Conservation (phyloP, 768 basidiomycete genomes). For the Termitomyces sp. region DNA sequence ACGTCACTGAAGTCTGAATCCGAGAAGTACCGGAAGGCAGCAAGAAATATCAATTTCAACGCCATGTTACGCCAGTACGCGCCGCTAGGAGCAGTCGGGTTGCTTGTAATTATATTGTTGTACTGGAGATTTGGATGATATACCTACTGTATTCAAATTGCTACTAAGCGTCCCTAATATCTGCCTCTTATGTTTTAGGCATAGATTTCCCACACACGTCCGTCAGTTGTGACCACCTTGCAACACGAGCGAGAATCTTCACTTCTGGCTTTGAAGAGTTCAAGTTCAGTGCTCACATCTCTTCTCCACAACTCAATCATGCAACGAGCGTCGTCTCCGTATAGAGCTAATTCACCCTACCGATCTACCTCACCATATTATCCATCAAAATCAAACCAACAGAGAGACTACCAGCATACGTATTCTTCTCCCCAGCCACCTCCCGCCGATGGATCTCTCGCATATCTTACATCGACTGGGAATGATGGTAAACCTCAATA, state of each 20-base stretch:
- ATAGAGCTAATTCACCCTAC: slow-evolving; percentile 24
- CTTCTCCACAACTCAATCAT: neutral
- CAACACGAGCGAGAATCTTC: too few species aligned
- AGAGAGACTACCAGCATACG: slow-evolving; percentile 9
- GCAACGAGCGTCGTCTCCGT: slow-evolving; percentile 21
- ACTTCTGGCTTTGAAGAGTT: neutral
- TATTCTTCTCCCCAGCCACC: slow-evolving; percentile 9
- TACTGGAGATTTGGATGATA: slow-evolving; percentile 69
- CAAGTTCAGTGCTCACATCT: neutral
- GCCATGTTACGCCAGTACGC: slow-evolving; percentile 96
- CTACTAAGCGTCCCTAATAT: slow-evolving; percentile 1
- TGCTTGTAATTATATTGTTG: slow-evolving; percentile 73
- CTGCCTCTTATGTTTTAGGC: slow-evolving; percentile 1
- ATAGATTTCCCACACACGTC: slow-evolving; percentile 1
- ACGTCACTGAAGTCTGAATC: slow-evolving; percentile 93
- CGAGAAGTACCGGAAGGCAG: slow-evolving; percentile 95
- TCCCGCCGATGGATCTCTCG: slow-evolving; percentile 54
- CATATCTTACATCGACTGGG: slow-evolving; percentile 61
- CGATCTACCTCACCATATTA: slow-evolving; percentile 26
- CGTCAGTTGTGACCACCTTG: slow-evolving; percentile 5
- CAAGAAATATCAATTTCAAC: slow-evolving; percentile 89
- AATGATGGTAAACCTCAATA: slow-evolving; percentile 61
- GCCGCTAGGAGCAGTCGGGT: slow-evolving; percentile 75
- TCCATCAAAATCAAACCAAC: slow-evolving; percentile 6
- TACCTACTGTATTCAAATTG: slow-evolving; percentile 18